Evolutionary conservation across 2,329 filamentous ascomycete species (phyloP), one percentile per base, ranked within the genome.

Genomic region (Ophiocordyceps robertsii): DNA sequence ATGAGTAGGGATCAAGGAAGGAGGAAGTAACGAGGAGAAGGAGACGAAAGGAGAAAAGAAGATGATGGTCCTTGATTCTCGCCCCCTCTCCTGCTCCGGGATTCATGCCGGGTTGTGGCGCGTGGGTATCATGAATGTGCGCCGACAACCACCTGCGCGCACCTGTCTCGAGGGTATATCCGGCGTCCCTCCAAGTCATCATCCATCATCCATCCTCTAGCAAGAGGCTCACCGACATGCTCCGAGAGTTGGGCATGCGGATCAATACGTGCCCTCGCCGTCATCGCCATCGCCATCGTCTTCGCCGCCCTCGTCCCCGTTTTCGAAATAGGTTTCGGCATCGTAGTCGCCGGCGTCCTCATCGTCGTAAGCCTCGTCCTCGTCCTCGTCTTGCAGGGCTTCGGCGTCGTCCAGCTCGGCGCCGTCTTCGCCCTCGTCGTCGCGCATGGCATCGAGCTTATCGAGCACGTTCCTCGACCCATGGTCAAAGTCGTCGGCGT

Each of bases 341-440:
- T 78, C 70, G 53, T 79, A 79, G 46, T 78, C 75, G 8, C 75
- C 74, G 2, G 70, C 75, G 39, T 74, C 72, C 44, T 77, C 72
- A 43, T 78, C 75, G 39, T 78, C 71, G 46, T 70, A 72, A 21
- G 59, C 62, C 43, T 71, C 67, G 42, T 71, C 69, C 48, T 70
- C 66, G 16, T 68, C 68, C 10, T 66, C 67, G 41, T 68, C 66
- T 30, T 62, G 60, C 33, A 58, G 52, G 9, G 61, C 68, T 40
- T 73, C 71, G 19, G 73, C 70, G 27, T 73, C 70, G 30, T 71
- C 71, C 16, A 68, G 60, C 7, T 70, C 70, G 2, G 57, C 67
- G 7, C 47, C 66, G 16, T 72, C 71, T 2, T 71, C 68, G 10
- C 51, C 67, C 10, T 75, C 71, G 10, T 73, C 72, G 6, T 70